A percentile compares a stretch with the other conserved stretches of the same genome.
phyloP scores from a whole-genome alignment of 2,329 filamentous ascomycete species.

The Sporothrix humicola region DNA sequence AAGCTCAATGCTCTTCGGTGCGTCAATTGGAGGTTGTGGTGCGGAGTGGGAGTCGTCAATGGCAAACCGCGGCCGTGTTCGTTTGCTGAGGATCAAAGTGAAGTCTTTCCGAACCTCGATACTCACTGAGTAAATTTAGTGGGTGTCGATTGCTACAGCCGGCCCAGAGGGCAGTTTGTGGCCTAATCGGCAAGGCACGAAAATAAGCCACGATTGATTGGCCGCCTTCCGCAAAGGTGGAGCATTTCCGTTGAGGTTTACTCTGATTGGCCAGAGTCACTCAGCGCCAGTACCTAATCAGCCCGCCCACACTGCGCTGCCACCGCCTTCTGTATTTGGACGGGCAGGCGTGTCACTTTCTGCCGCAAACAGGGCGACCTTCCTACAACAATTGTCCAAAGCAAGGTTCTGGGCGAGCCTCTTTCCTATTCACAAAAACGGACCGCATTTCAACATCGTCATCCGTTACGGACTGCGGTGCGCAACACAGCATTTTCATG shows the following conservation, averaged over 20 bases:
- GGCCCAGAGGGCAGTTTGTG: not conserved
- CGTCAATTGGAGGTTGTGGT: constrained; percentile 4
- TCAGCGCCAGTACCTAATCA: no score
- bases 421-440: not conserved
- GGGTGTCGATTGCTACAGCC: constrained; percentile 21
- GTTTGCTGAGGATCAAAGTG: constrained; percentile 5
- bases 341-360: not conserved
- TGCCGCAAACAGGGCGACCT: constrained; percentile 24
- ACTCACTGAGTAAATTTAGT: constrained; percentile 22
- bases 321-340: constrained; percentile 29
- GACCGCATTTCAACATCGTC: not conserved
- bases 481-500: not conserved
- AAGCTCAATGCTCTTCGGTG: not conserved
- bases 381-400: not conserved
- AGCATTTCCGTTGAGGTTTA: not conserved
- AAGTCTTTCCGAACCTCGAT: not conserved
- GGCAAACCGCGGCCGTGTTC: constrained; percentile 24
- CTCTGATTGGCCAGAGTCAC: not conserved
- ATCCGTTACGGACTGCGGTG: constrained; percentile 6
- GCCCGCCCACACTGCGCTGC: not conserved
- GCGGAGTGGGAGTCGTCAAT: constrained; percentile 29
- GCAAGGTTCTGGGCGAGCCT: not conserved
- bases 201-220: constrained; percentile 37
- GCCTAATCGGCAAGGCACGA: constrained; percentile 34
- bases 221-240: not conserved